Percentiles rank a stretch among this genome's conserved stretches.
Conservation (phyloP, 164 flowering plant genomes). For the Liriodendron chinense region DNA sequence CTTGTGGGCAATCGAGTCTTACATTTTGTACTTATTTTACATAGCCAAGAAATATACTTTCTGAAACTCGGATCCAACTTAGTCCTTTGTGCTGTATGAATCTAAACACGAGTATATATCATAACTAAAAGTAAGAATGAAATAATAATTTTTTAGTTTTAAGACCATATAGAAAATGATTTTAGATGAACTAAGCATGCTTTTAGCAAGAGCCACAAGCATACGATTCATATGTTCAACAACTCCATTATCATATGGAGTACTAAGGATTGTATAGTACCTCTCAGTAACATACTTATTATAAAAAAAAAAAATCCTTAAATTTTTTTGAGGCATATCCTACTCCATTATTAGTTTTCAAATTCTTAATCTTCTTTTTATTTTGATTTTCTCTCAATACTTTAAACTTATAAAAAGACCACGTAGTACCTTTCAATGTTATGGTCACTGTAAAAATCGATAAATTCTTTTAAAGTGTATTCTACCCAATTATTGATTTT, state of each 20-base stretch:
- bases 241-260: neutral
- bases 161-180: too few species aligned
- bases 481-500: neutral
- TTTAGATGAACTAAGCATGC: neutral
- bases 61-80: too few species aligned
- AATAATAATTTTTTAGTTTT: too few species aligned
- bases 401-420: neutral
- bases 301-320: neutral
- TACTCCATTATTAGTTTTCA: neutral
- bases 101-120: too few species aligned
- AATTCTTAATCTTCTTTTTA: neutral
- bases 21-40: too few species aligned
- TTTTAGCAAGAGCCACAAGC: neutral
- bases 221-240: neutral
- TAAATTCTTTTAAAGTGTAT: too few species aligned
- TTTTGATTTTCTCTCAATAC: neutral
- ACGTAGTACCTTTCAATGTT: too few species aligned
- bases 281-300: neutral
- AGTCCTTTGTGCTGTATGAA: too few species aligned
- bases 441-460: too few species aligned
- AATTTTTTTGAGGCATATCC: neutral
- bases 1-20: too few species aligned
- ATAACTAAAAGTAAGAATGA: too few species aligned
- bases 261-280: neutral
- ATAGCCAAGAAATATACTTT: too few species aligned